Evolutionary conservation across 257 asterid genomes (phyloP), one percentile per base, ranked within the genome.

Genomic region (Scutellaria minor): DNA sequence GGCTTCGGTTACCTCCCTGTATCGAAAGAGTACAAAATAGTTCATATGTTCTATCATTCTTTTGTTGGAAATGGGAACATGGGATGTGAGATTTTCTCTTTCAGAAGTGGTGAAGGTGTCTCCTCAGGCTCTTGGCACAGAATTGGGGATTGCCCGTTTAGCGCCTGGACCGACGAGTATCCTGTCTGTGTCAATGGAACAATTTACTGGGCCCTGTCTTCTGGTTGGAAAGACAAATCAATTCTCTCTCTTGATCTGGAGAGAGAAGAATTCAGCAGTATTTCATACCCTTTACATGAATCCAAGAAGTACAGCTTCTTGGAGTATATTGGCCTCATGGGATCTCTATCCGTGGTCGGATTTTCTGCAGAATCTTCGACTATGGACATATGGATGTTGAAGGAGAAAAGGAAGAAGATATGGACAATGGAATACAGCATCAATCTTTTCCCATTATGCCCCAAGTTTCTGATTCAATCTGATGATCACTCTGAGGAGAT

Each of bases 81-180:
- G 83, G 83, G 85, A 41, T 85, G 88, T 20, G 82, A 85, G 63
- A 69, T 85, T 72, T 80, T 82, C 69, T 63, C 85, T 2, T 83
- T 83, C 42, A 56, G 56, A 18, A 39, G 20, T 5, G 71, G 68
- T 0, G 68, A 65, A 48, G 72, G 64, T 5, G 85, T 83, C 14
- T 5, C 6, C 1, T 72, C 82, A 3, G 88, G 88, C 0, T 47
- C 73, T 0, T 83, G 88, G 88, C 75, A 54, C 24, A 64, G 39
- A 20, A 75, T 83, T 7, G 75, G 57, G 14, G 83, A 75, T 62
- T 81, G 85, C 41, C 85, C 88, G 12, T 78, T 70, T 58, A 72
- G 70, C 14, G 72, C 85, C 15, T 81, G 85, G 85, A 75, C 79
- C 0, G 83, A 76, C 20, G 83, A 76, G 75, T 79, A 81, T 37